phyloP scores from a whole-genome alignment of 495 filamentous ascomycete species.

The Entonaema liquescens region DNA sequence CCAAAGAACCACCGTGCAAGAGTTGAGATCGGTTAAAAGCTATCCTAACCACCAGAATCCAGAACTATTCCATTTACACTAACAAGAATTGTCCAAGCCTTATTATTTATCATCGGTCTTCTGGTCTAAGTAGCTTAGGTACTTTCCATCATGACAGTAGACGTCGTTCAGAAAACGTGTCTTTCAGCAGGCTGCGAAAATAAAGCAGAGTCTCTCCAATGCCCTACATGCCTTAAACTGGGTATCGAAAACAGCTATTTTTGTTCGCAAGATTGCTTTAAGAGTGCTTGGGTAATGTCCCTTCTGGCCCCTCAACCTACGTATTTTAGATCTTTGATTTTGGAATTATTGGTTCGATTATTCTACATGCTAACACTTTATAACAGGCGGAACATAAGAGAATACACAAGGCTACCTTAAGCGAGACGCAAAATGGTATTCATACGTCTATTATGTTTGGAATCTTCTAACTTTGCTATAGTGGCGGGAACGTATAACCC shows the following conservation, averaged over 20 bases:
- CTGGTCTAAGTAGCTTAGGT: not conserved
- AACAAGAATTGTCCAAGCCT: not conserved
- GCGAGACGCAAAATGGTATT: not conserved
- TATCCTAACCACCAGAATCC: not conserved
- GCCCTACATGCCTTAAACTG: not conserved
- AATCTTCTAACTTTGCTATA: not conserved
- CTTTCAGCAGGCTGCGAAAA: not conserved
- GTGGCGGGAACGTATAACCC: not conserved
- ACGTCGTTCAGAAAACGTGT: not conserved
- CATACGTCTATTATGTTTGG: not conserved
- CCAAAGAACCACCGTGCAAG: no score
- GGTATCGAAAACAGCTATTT: conserved; percentile 1
- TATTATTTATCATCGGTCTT: not conserved
- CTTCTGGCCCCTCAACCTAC: not conserved
- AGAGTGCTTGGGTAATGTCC: not conserved
- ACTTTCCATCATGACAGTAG: not conserved
- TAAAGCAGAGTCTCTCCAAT: not conserved
- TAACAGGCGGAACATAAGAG: not conserved
- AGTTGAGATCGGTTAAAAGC: no score
- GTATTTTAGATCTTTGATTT: not conserved
- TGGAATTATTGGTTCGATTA: not conserved
- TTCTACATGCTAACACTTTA: not conserved
- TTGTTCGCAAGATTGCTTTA: not conserved
- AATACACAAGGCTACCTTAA: not conserved
- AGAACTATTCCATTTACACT: not conserved